Evolutionary conservation across 257 asterid genomes (phyloP), one percentile per base, ranked within the genome.

Genomic region (Solanum commersonii): DNA sequence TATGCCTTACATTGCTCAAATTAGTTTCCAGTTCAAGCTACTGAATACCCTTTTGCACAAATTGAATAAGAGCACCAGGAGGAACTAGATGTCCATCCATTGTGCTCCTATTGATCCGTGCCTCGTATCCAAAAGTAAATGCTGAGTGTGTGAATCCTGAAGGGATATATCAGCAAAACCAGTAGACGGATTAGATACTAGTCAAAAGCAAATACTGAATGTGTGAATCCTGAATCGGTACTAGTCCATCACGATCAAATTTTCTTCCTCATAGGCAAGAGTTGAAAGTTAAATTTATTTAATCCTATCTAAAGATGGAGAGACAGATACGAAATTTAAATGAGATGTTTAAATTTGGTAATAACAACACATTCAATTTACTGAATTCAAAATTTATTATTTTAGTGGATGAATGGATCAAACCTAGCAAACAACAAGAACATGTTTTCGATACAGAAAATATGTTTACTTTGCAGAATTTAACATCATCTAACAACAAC

Each of bases 71-170:
- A 3, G 13, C 46, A 10, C 4, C 13, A 10, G 4, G 4, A 12
- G 5, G 14, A 44, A 44, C 49, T 11, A 44, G 4, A 42, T 42
- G 14, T 42, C 4, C 14, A 0, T 42, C 46, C 46, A 42, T 0
- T 10, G 46, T 44, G 14, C 49, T 44, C 15, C 5, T 44, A 44
- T 44, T 42, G 49, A 11, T 3, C 49, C 16, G 0, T 10, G 98
- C 96, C 93, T 96, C 98, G 87, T 88, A 95, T 89, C 99, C 99
- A 79, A 96, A 91, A 87, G 94, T 93, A 89, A 94, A 46, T 46
- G 20, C 7, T 46, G 59, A 46, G 4, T 46, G 18, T 46, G 20
- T 46, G 59, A 46, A 46, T 13, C 56, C 56, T 46, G 56, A 46
- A 46, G 0, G 6, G 1, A 49, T 49, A 49, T 49, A 5, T 46